phyloP scores from a whole-genome alignment of 1,139 yeast genomes.

The Sugiyamaella sp. region DNA sequence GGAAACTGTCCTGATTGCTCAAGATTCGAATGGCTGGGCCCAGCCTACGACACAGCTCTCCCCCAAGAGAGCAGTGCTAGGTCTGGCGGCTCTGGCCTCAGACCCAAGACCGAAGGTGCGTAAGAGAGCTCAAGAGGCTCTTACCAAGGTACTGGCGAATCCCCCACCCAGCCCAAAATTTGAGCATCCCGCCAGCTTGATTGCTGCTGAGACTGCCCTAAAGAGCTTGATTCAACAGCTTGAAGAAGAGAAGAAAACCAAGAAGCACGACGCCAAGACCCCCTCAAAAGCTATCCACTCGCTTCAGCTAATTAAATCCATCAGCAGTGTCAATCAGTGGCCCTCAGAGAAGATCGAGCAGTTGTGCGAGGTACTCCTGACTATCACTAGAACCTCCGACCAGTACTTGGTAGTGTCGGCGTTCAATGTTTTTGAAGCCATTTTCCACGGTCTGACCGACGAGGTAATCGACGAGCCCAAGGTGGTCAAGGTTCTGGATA shows the following conservation, averaged over 20 bases:
- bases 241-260: slow-evolving; percentile 45
- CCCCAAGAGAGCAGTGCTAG: slow-evolving; percentile 81
- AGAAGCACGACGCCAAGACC: slow-evolving; percentile 26
- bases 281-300: slow-evolving; percentile 69
- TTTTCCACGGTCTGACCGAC: slow-evolving; percentile 74
- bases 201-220: slow-evolving; percentile 71
- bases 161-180: slow-evolving; percentile 85
- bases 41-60: slow-evolving; percentile 54
- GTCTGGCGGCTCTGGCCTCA: slow-evolving; percentile 74
- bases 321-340: slow-evolving; percentile 80
- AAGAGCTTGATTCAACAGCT: slow-evolving; percentile 52
- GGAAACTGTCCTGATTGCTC: slow-evolving; percentile 77
- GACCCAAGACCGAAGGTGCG: slow-evolving; percentile 96
- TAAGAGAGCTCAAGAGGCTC: slow-evolving; percentile 91
- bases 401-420: slow-evolving; percentile 81
- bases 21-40: slow-evolving; percentile 79
- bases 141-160: slow-evolving; percentile 58
- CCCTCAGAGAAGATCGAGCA: slow-evolving; percentile 69
- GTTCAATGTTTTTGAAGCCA: slow-evolving; percentile 81
- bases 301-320: slow-evolving; percentile 69
- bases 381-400: slow-evolving; percentile 79
- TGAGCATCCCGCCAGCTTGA: slow-evolving; percentile 71
- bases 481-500: slow-evolving; percentile 64
- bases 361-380: slow-evolving; percentile 74
- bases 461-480: slow-evolving; percentile 55